These are phyloP conservation scores for Begonia peltatifolia DNA, from an alignment of 306 rosid species.

Conservation along the genomic window DNA sequence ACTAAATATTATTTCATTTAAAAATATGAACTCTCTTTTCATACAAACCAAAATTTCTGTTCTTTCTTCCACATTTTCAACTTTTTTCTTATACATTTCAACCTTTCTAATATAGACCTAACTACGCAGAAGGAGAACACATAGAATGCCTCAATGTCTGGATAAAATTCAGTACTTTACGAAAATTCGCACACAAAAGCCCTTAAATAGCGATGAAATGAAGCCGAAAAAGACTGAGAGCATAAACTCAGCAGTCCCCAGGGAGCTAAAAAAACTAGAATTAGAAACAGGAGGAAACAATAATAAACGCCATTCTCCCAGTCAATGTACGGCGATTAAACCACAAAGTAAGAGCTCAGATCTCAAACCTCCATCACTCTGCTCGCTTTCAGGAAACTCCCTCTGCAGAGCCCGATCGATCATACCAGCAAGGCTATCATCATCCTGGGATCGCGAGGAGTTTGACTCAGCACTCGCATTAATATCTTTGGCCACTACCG, in stretches of 20 bases:
- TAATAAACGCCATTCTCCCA: too few relatives aligned
- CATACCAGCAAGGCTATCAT: constrained; percentile 69
- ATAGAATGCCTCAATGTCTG: too few relatives aligned
- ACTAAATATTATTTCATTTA: too few relatives aligned
- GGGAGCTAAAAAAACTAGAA: not conserved
- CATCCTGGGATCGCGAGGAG: constrained; percentile 55
- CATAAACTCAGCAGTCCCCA: not conserved
- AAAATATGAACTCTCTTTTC: not conserved
- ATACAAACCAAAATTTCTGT: too few relatives aligned
- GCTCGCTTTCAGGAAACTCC: constrained; percentile 83
- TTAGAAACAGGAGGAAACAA: too few relatives aligned
- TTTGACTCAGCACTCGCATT: constrained; percentile 39
- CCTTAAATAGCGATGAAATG: not conserved
- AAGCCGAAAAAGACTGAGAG: not conserved
- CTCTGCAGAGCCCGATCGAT: constrained; percentile 86
- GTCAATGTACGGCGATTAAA: too few relatives aligned
- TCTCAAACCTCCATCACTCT: constrained; percentile 58
- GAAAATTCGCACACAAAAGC: too few relatives aligned
- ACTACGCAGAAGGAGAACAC: not conserved
- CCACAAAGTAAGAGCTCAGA: constrained; percentile 10
- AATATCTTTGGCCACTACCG: constrained; percentile 20
- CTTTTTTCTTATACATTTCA: too few relatives aligned
- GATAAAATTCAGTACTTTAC: too few relatives aligned
- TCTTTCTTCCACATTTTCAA: too few relatives aligned
- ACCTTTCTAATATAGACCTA: too few relatives aligned